Percentiles rank a stretch among this genome's conserved stretches.
These are phyloP conservation scores for Stephania yunnanensis DNA, from an alignment of 164 flowering plant genomes.

Conservation along the genomic window DNA sequence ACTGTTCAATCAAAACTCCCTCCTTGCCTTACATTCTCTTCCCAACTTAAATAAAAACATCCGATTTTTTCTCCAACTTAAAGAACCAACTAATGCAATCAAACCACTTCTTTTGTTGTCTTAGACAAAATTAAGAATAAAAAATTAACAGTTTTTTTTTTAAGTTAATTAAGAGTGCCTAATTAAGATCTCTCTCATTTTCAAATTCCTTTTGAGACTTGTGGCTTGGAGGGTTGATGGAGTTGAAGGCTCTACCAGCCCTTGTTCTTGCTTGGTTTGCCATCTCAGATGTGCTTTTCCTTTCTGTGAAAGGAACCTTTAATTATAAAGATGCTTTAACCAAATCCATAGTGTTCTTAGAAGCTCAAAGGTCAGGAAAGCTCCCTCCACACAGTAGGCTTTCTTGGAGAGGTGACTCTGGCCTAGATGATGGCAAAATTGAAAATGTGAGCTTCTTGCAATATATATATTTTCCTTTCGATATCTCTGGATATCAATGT, in stretches of 20 bases:
- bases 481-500: too few species aligned
- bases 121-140: neutral
- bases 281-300: constrained; percentile 20
- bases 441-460: constrained; percentile 32
- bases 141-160: too few species aligned
- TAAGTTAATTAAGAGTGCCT: too few species aligned
- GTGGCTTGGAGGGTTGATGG: constrained; percentile 11
- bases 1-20: constrained; percentile 2
- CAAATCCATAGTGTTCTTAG: constrained; percentile 75
- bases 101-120: neutral
- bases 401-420: constrained; percentile 82
- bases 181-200: too few species aligned
- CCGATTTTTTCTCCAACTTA: constrained; percentile 4
- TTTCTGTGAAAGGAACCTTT: constrained; percentile 25
- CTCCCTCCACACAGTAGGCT: constrained; percentile 51
- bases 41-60: neutral
- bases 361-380: constrained; percentile 84
- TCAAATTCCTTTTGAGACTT: too few species aligned
- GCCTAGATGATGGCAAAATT: constrained; percentile 61
- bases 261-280: constrained; percentile 29
- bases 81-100: neutral
- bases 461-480: neutral
- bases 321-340: constrained; percentile 75
- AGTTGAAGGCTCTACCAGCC: constrained; percentile 16
- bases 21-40: constrained; percentile 1